phyloP scores from a whole-genome alignment of 2,329 filamentous ascomycete genomes.

The Uncinocarpus reesii region DNA sequence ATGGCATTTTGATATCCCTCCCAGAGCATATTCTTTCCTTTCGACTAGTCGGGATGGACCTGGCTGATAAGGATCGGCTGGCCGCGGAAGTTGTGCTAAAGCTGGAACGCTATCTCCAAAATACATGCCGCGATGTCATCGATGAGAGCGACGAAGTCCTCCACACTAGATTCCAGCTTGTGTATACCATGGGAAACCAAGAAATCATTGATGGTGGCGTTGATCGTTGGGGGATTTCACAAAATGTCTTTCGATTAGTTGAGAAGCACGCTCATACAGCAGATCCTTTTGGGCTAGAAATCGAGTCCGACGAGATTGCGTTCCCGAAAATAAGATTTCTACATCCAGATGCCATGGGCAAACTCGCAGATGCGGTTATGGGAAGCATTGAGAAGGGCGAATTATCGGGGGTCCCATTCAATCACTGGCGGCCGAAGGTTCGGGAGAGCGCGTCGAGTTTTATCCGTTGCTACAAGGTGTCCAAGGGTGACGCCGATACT shows the following conservation, averaged over 20 bases:
- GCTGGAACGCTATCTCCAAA: conserved; percentile 30
- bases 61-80: conserved; percentile 21
- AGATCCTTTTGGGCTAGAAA: conserved; percentile 12
- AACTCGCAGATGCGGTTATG: conserved; percentile 14
- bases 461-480: conserved; percentile 1
- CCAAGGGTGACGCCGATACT: not conserved
- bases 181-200: conserved; percentile 52
- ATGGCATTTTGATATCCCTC: conserved; percentile 51
- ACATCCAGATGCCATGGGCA: conserved; percentile 12
- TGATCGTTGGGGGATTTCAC: conserved; percentile 43
- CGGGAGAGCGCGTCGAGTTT: conserved; percentile 16
- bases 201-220: conserved; percentile 43
- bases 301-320: conserved; percentile 13
- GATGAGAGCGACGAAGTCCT: conserved; percentile 58
- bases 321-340: conserved; percentile 21
- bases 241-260: conserved; percentile 7
- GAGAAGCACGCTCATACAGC: conserved; percentile 10
- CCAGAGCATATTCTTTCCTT: conserved; percentile 57
- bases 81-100: conserved; percentile 17
- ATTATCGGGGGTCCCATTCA: conserved; percentile 19
- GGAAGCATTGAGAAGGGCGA: conserved; percentile 11
- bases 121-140: conserved; percentile 45
- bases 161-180: conserved; percentile 49
- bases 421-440: conserved; percentile 15
- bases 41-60: conserved; percentile 51